These are phyloP conservation scores for Thuidium tamariscinum DNA, from an alignment of 225 moss, liverwort and hornwort species.

Conservation along the genomic window DNA sequence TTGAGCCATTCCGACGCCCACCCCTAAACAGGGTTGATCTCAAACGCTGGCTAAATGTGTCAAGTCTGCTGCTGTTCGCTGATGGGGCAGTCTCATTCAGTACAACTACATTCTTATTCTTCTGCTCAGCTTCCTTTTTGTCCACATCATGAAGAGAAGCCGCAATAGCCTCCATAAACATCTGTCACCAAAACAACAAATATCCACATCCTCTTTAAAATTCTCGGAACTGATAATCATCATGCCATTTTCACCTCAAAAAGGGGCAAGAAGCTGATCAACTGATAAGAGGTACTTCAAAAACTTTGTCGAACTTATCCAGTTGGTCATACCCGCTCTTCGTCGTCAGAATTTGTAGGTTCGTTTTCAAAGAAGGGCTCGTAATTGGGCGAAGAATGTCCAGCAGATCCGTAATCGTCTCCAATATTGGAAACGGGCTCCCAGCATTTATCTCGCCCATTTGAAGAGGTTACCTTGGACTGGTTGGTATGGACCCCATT, in stretches of 20 bases:
- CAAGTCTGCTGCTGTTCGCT: conserved; percentile 45
- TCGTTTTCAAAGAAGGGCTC: conserved; percentile 65
- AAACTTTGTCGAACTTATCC: not conserved
- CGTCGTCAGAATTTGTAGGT: conserved; percentile 80
- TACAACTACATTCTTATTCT: conserved; percentile 27
- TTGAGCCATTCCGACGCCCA: conserved; percentile 34
- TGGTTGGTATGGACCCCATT: conserved; percentile 44
- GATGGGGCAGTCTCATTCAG: conserved; percentile 25
- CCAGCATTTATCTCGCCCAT: conserved; percentile 60
- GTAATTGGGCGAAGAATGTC: conserved; percentile 45
- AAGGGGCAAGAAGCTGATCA: not conserved
- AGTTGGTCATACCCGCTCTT: conserved; percentile 73
- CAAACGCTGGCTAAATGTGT: conserved; percentile 66
- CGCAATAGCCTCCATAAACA: conserved; percentile 99
- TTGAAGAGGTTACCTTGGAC: conserved; percentile 38
- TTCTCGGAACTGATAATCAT: not conserved
- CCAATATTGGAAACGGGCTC: conserved; percentile 30
- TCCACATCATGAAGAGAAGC: conserved; percentile 93
- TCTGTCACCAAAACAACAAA: conserved; percentile 41
- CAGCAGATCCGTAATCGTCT: conserved; percentile 43
- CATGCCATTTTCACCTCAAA: not conserved
- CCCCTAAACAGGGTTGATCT: conserved; percentile 70
- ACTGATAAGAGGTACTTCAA: not conserved
- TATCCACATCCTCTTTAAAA: not conserved
- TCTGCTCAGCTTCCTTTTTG: conserved; percentile 62